Base-by-base conservation (phyloP, 2,329 filamentous ascomycete species). In the Talaromyces sp. region DNA sequence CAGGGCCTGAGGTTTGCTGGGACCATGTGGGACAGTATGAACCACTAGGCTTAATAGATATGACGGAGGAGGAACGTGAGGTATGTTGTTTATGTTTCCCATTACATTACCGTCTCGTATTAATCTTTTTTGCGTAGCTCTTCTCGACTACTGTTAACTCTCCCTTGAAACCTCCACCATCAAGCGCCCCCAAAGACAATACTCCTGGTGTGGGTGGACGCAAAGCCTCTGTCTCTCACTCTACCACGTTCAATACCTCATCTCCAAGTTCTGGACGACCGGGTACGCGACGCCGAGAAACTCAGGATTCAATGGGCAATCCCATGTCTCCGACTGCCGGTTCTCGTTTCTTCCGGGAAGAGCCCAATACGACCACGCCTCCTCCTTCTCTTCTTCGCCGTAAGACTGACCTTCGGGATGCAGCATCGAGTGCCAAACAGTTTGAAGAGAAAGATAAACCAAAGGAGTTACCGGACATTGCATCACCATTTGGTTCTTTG, bases 1-100 rank as follows among this genome's bases (percentile, higher is more conserved):
- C 91, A 73, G 93, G 94, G 53, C 91, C 93, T n/a, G 92, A 95
- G 68, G 87, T 94, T 49, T 98, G 93, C 77, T 99, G 94, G 95
- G 91, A 96, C 74, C 80, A 85, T 66, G 84, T 85, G 67, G 92
- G 91, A 27, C 84, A 85, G 62, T 84, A 88, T 53, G 85, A 86
- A 69, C 92, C 93, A 6, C 82, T 97, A 69, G 88, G 88, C 34
- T 77, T 97, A 69, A 84, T 87, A 68, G 88, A 91, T 51, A 88
- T 96, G 86, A 85, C 83, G 36, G 86, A 89, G 56, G 86, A 88
- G 62, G 88, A 89, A 78, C 85, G 82, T 79, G 86, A 89, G 80
- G 87, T 89, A 73, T 65, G 64, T 58, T 5, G 17, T 31, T 62
- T 36, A 54, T 61, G 53, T 62, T 34, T 54, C 34, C 34, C 22